These are phyloP conservation scores for Tolypocladium paradoxum DNA, from an alignment of 2,329 filamentous ascomycete genomes.

Conservation along the genomic window DNA sequence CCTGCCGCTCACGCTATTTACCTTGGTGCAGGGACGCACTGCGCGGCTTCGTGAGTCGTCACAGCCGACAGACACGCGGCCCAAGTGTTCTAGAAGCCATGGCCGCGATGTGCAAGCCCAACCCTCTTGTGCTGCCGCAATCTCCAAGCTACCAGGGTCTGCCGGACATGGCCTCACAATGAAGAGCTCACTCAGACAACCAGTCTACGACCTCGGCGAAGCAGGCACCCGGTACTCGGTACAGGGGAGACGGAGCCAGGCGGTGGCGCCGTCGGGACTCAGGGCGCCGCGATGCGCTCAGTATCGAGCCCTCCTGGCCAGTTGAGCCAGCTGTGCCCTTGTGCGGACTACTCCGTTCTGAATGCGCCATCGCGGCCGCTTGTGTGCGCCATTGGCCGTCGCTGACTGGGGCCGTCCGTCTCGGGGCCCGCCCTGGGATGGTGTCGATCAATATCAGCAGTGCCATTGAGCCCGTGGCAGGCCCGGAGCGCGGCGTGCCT, in stretches of 20 bases:
- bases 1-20: not conserved
- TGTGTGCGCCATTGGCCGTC: not conserved
- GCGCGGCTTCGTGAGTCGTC: not conserved
- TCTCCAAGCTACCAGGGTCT: not conserved
- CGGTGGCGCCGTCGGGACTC: not conserved
- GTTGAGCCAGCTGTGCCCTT: not conserved
- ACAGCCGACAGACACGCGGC: not conserved
- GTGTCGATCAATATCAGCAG: not conserved
- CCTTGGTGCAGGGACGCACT: not conserved
- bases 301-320: not conserved
- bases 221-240: not conserved
- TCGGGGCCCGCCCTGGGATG: not conserved
- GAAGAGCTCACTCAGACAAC: not conserved
- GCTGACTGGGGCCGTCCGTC: not conserved
- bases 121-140: not conserved
- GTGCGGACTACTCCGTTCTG: not conserved
- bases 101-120: not conserved
- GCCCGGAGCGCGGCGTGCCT: not conserved
- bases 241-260: not conserved
- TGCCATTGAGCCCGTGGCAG: not conserved
- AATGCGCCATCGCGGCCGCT: not conserved
- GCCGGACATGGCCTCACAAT: not conserved
- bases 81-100: not conserved
- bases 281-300: not conserved
- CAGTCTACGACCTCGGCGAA: not conserved